Evolutionary conservation across 116 monocot genomes (phyloP), one percentile per base, ranked within the genome.

Genomic region (Dioscorea cayenensis): DNA sequence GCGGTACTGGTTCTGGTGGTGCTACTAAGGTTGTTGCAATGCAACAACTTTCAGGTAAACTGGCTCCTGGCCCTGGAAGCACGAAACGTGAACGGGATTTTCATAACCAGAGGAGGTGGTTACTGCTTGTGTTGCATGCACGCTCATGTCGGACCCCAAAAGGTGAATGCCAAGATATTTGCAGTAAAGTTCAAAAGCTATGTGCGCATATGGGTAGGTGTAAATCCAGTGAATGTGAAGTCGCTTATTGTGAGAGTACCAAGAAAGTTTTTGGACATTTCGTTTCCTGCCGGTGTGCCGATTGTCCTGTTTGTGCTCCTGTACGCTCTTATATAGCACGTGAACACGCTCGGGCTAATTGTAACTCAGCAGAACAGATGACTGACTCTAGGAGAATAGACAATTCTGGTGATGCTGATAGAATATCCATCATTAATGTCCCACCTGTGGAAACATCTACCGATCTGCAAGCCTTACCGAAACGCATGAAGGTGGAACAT

Each of bases 81-180:
- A 49, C 77, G 25, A 76, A 52, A 37, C 71, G 67, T 32, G 70
- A 78, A 68, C 21, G 50, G 51, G 63, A 85, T 48, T 85, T 86
- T 75, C 9, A 25, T 14, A 89, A 87, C 25, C 94, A 94, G 75
- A 66, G 22, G 35, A 89, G 79, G 66, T 91, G 89, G 91, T 43
- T 99, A 27, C 71, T 99, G 65, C 77, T 92, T 78, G 58, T 99
- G 64, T 64, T 78, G 36, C 94, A 99, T 89, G 85, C 99, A 65
- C 84, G 80, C 23, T 69, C 66, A 23, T 99, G 99, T 81, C 28
- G 79, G 14, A 72, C 75, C 66, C 83, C 86, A 22, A 69, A 74
- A 64, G 91, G 94, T 29, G 68, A 71, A 66, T 99, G 99, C 63
- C 65, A 25, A 73, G 87, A 87, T 65, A 51, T 52, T 61, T 99